These are phyloP conservation scores for Cokeromyces recurvatus DNA, from an alignment of 371 early-diverging fungal species.

Conservation along the genomic window DNA sequence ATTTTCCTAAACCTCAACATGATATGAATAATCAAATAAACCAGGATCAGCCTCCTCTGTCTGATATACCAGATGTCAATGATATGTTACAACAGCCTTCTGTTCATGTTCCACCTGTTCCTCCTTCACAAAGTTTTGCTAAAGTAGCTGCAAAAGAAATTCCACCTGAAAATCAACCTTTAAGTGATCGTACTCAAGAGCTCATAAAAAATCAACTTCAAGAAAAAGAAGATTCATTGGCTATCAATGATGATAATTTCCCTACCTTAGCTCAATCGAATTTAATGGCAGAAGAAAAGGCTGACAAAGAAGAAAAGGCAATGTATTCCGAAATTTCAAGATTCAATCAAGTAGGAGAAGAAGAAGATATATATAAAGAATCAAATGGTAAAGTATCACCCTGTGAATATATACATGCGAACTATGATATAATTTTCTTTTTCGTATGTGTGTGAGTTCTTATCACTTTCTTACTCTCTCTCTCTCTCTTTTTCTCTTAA, in stretches of 20 bases:
- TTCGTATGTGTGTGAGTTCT: too few relatives aligned
- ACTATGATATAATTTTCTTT: too few relatives aligned
- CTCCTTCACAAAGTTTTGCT: slow-evolving; percentile 33
- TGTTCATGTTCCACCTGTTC: slow-evolving; percentile 34
- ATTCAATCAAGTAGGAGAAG: slow-evolving; percentile 14
- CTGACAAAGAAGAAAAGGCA: slow-evolving; percentile 17
- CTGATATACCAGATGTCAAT: slow-evolving; percentile 37
- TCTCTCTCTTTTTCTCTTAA: too few relatives aligned
- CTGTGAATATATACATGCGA: too few relatives aligned
- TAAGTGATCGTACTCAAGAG: slow-evolving; percentile 16
- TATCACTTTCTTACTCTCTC: too few relatives aligned
- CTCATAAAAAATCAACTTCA: slow-evolving; percentile 11
- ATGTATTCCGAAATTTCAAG: slow-evolving; percentile 27
- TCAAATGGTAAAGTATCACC: too few relatives aligned
- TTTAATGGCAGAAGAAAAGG: slow-evolving; percentile 24
- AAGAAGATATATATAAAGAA: background rate
- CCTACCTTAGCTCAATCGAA: slow-evolving; percentile 31
- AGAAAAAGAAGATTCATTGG: slow-evolving; percentile 8
- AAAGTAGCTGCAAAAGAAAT: slow-evolving; percentile 35
- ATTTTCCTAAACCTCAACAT: slow-evolving; percentile 25
- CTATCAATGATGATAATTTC: slow-evolving; percentile 29
- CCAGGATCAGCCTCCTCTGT: too few relatives aligned
- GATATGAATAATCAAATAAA: background rate
- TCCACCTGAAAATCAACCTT: slow-evolving; percentile 18
- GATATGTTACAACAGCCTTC: slow-evolving; percentile 34